Percentiles rank a stretch among this genome's conserved stretches.
Conservation (phyloP, 176 grass and related monocot genomes). For the Musa itinerans region DNA sequence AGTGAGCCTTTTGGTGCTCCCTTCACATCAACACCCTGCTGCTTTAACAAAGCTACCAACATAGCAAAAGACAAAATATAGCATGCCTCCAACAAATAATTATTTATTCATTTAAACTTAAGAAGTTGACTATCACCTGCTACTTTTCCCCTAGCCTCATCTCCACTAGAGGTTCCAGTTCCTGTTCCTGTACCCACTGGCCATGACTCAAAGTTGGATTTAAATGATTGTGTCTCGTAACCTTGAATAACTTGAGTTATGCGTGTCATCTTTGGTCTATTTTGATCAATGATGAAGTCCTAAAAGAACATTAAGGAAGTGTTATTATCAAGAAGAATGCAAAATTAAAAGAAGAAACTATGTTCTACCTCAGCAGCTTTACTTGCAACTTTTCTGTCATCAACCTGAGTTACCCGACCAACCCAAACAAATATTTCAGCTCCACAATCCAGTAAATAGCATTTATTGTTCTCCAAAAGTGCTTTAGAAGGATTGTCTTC, state of each 20-base stretch:
- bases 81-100: conserved; percentile 19
- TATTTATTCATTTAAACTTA: neutral
- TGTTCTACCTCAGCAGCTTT: conserved; percentile 76
- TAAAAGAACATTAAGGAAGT: conserved; percentile 23
- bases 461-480: conserved; percentile 82
- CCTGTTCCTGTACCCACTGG: conserved; percentile 39
- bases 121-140: conserved; percentile 46
- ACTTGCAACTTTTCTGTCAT: conserved; percentile 81
- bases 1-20: conserved; percentile 58
- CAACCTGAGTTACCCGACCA: conserved; percentile 82
- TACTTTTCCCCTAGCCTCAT: conserved; percentile 88
- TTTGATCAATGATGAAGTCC: conserved; percentile 74
- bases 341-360: conserved; percentile 11
- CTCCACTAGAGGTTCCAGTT: conserved; percentile 40
- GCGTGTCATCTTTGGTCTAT: conserved; percentile 65
- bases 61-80: conserved; percentile 11
- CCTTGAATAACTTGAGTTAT: conserved; percentile 93
- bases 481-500: conserved; percentile 64
- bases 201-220: conserved; percentile 93
- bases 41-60: conserved; percentile 83
- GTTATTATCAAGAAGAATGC: neutral
- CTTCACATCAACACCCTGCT: conserved; percentile 89
- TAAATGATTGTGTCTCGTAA: conserved; percentile 82
- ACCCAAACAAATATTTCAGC: conserved; percentile 96
- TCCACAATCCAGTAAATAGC: conserved; percentile 84